Percentiles rank a stretch among this genome's conserved stretches.
Conservation (phyloP, 1,139 yeast species). For the Hyphopichia fennica region DNA sequence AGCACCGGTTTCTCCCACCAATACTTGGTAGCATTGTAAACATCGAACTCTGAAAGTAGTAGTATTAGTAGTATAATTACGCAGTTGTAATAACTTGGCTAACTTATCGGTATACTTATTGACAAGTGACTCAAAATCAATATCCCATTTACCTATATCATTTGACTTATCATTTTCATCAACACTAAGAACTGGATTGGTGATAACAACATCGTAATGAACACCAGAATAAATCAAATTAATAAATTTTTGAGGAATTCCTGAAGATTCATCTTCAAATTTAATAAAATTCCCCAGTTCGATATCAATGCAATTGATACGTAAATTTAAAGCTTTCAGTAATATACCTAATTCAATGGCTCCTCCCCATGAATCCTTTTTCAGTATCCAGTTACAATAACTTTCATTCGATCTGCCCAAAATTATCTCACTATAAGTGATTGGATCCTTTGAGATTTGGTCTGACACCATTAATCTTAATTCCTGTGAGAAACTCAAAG, state of each 20-base stretch:
- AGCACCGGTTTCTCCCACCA: conserved; percentile 70
- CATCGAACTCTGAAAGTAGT: conserved; percentile 60
- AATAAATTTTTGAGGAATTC: conserved; percentile 38
- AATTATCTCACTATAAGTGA: conserved; percentile 54
- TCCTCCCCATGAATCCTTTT: conserved; percentile 79
- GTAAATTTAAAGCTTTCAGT: conserved; percentile 51
- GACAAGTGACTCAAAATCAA: conserved; percentile 29
- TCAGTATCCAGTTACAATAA: conserved; percentile 63
- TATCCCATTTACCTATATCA: conserved; percentile 41
- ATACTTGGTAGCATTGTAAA: conserved; percentile 49
- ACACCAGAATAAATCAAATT: conserved; percentile 68
- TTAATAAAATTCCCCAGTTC: conserved; percentile 61
- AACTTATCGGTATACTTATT: conserved; percentile 40
- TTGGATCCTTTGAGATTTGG: conserved; percentile 44
- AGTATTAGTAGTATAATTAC: conserved; percentile 69
- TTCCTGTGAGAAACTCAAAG: conserved; percentile 25
- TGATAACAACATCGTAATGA: conserved; percentile 68
- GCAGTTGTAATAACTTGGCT: conserved; percentile 45
- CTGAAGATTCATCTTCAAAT: conserved; percentile 45
- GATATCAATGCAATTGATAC: conserved; percentile 66
- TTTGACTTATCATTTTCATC: conserved; percentile 16
- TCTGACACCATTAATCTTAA: conserved; percentile 50
- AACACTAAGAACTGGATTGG: conserved; percentile 29
- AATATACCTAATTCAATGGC: conserved; percentile 76
- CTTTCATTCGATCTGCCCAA: conserved; percentile 52